A percentile compares a stretch with the other conserved stretches of the same genome.
These are phyloP conservation scores for Talaromyces nanjingensis DNA, from an alignment of 495 filamentous ascomycete species.

Conservation along the genomic window DNA sequence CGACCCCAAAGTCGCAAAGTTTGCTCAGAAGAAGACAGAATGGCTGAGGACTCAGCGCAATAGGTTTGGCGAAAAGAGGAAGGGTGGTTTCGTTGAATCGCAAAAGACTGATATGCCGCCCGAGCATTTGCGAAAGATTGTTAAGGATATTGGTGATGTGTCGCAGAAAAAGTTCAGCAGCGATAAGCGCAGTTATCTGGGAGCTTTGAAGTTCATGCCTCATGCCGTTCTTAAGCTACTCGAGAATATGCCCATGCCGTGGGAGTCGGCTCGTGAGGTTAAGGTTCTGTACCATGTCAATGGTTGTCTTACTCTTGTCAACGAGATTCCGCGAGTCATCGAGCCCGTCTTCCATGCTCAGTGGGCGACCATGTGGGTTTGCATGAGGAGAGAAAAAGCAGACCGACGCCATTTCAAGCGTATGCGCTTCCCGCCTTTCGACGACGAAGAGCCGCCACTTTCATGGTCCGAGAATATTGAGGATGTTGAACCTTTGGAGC, in stretches of 20 bases:
- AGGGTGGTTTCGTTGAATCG: slow-evolving; percentile 92
- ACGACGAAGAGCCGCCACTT: slow-evolving; percentile 96
- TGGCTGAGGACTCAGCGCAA: slow-evolving; percentile 91
- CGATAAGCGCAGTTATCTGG: slow-evolving; percentile 97
- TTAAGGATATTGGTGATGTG: slow-evolving; percentile 97
- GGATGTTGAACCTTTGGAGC: slow-evolving; percentile 94
- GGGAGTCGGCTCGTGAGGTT: slow-evolving; percentile 92
- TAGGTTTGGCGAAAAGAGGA: slow-evolving; percentile 93
- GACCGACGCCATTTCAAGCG: slow-evolving; percentile 95
- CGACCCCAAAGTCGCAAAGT: slow-evolving; percentile 87
- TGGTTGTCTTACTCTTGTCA: slow-evolving; percentile 93
- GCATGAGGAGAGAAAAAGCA: slow-evolving; percentile 96
- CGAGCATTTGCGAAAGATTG: slow-evolving; percentile 96
- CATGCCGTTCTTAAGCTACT: slow-evolving; percentile 98
- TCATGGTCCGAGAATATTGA: slow-evolving; percentile 99
- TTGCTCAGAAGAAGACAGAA: slow-evolving; percentile 97
- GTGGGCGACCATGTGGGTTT: slow-evolving; percentile 99
- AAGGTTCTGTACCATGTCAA: slow-evolving; percentile 99
- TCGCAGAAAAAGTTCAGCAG: slow-evolving; percentile 99
- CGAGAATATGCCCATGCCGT: slow-evolving; percentile 99
- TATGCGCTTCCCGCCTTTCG: slow-evolving; percentile 98
- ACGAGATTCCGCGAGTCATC: slow-evolving; percentile 94
- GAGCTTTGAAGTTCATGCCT: slow-evolving; percentile 98
- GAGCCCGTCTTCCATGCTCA: slow-evolving; percentile 98
- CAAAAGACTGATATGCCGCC: slow-evolving; percentile 99